These are phyloP conservation scores for Penicillium desertorum DNA, from an alignment of 495 filamentous ascomycete genomes.

Conservation along the genomic window DNA sequence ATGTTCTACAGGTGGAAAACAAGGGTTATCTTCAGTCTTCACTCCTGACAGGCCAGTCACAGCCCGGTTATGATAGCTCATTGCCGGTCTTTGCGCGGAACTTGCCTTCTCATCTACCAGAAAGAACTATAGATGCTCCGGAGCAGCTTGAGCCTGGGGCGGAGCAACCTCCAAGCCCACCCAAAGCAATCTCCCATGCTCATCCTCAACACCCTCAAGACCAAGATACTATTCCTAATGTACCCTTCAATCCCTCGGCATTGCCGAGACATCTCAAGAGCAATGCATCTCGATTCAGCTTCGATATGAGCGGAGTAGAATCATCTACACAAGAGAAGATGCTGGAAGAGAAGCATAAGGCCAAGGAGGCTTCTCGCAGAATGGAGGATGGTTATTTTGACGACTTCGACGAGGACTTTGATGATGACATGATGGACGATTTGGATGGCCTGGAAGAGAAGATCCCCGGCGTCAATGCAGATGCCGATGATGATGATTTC, in stretches of 20 bases:
- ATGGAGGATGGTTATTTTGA: conserved; percentile 49
- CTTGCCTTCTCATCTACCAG: conserved; percentile 44
- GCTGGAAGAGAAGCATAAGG: conserved; percentile 80
- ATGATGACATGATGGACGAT: conserved; percentile 69
- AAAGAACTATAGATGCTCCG: conserved; percentile 18
- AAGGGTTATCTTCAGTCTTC: conserved; percentile 49
- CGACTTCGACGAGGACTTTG: conserved; percentile 58
- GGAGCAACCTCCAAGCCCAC: conserved; percentile 4
- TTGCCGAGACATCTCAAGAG: conserved; percentile 77
- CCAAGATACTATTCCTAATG: conserved; percentile 39
- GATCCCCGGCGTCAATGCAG: conserved; percentile 72
- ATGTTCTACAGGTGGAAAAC: conserved; percentile 49
- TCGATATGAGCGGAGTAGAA: conserved; percentile 79
- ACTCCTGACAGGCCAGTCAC: conserved; percentile 40
- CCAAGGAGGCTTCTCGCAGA: conserved; percentile 57
- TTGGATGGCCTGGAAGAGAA: conserved; percentile 71
- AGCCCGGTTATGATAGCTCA: conserved; percentile 36
- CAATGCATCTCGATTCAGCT: conserved; percentile 86
- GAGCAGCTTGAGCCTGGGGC: conserved; percentile 10
- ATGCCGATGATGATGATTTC: conserved; percentile 56
- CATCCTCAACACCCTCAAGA: conserved; percentile 26
- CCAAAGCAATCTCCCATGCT: conserved; percentile 9
- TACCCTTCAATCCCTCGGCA: conserved; percentile 40
- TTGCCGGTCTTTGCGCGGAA: conserved; percentile 54
- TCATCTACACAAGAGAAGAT: conserved; percentile 76